A percentile compares a stretch with the other conserved stretches of the same genome.
These are phyloP conservation scores for Wickerhamiella lipophila DNA, from an alignment of 805 yeast genomes.

Conservation along the genomic window DNA sequence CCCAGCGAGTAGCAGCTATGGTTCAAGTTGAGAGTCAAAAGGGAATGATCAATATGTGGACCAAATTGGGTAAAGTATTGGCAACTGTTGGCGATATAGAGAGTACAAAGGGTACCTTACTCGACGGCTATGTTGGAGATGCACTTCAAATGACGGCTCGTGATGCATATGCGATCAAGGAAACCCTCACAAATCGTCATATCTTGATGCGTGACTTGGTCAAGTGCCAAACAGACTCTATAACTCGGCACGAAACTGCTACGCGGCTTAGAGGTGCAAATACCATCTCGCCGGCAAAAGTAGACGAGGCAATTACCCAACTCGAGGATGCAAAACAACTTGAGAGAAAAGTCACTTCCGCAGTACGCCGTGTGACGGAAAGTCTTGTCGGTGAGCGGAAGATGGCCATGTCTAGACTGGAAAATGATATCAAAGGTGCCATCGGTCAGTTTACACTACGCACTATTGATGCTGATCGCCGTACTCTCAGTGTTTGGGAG, in stretches of 20 bases:
- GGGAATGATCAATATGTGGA: slow-evolving; percentile 71
- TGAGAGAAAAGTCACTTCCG: slow-evolving; percentile 65
- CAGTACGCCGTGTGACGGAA: slow-evolving; percentile 68
- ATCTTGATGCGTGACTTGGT: slow-evolving; percentile 77
- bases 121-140: slow-evolving; percentile 66
- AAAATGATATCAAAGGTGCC: slow-evolving; percentile 39
- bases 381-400: slow-evolving; percentile 69
- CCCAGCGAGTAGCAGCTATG: slow-evolving; percentile 26
- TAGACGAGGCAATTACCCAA: slow-evolving; percentile 75
- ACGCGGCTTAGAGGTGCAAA: slow-evolving; percentile 54
- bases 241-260: slow-evolving; percentile 57
- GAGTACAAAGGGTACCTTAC: slow-evolving; percentile 55
- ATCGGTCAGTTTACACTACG: slow-evolving; percentile 51
- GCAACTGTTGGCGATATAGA: slow-evolving; percentile 64
- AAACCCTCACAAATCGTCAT: slow-evolving; percentile 84
- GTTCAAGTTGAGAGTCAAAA: slow-evolving; percentile 21
- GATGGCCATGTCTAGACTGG: slow-evolving; percentile 48
- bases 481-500: slow-evolving; percentile 61
- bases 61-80: slow-evolving; percentile 55
- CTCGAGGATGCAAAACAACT: slow-evolving; percentile 64
- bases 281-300: slow-evolving; percentile 72
- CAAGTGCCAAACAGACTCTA: slow-evolving; percentile 65
- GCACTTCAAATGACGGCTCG: slow-evolving; percentile 48
- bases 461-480: slow-evolving; percentile 76
- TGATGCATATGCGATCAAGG: slow-evolving; percentile 81